Base-by-base conservation (phyloP, 352 stramenopile species). In the Phytophthora rubi region DNA sequence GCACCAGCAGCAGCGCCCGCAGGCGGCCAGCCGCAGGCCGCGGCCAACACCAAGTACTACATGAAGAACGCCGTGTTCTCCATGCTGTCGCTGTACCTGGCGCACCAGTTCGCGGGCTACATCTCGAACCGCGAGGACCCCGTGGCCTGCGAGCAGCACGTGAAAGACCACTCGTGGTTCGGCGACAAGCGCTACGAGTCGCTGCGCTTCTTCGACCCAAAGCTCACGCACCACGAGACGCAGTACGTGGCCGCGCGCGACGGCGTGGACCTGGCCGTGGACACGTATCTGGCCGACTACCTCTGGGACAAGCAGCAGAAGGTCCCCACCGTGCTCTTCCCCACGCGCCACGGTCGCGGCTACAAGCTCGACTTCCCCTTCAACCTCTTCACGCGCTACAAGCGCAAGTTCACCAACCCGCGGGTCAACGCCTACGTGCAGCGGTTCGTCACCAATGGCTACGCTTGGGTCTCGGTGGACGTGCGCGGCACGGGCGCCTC, bases 281-380 rank as follows among this genome's bases (percentile, higher is more conserved):
- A 95, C 63, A 79, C 81, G 53, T 95, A 93, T 66, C 32, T 92
- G 53, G 76, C 85, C 37, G 72, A 93, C 39, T 89, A 90, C 71
- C 71, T 93, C 44, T 81, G 75, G 71, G 64, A 86, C 6, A 77
- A 81, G 26, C 70, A 90, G 53, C 65, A 92, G 42, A 77, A 85
- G 57, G 83, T 91, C 26, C 85, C 88, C 6, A 85, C 86, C 18
- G 69, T 95, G 33, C 32, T 95, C 45, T 88, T 90, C 74, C 79
- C 83, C 32, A 95, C 88, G 28, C 88, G 88, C 55, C 88, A 95
- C 64, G 85, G 88, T 49, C 88, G 88, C 30, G 88, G 88, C 21
- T 95, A 95, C 79, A 79, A 82, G 13, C 49, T 95, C 21, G 77
- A 93, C 68, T 95, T 95, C 62, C 88, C 87, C 18, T 91, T 95